Conservation (phyloP, 208 protist species). For the Lotmaria passim region DNA sequence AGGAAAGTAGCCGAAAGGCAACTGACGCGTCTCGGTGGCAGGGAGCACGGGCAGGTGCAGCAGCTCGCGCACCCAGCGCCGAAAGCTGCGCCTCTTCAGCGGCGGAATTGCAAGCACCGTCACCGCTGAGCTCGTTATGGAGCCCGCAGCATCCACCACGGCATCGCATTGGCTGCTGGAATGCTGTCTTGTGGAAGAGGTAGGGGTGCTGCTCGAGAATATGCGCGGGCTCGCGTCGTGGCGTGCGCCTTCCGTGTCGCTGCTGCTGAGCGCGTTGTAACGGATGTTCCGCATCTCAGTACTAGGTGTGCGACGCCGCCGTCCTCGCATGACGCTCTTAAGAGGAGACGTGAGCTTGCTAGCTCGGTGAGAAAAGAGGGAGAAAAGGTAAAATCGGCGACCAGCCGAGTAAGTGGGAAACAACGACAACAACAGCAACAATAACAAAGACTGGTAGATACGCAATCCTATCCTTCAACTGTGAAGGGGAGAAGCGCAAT, state of each 20-base stretch:
- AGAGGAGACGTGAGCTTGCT: too few species aligned
- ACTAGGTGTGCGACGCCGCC: slow-evolving; percentile 9
- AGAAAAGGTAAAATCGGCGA: not conserved
- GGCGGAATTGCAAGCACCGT: slow-evolving; percentile 27
- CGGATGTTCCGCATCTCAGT: slow-evolving; percentile 24
- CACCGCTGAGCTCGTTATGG: not conserved
- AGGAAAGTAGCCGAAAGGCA: slow-evolving; percentile 54
- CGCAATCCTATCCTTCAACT: too few species aligned
- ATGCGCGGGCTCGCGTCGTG: not conserved
- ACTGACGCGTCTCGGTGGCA: slow-evolving; percentile 44
- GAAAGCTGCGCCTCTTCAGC: slow-evolving; percentile 22
- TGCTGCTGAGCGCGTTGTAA: slow-evolving; percentile 20
- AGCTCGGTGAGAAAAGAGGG: not conserved
- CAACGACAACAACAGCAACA: too few species aligned
- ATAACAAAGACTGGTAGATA: too few species aligned
- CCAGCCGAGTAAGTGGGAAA: too few species aligned
- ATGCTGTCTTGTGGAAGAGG: not conserved
- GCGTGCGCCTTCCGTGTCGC: not conserved
- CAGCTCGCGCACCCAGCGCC: slow-evolving; percentile 26
- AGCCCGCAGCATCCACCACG: not conserved
- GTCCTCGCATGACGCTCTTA: slow-evolving; percentile 11
- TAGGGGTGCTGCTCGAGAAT: not conserved
- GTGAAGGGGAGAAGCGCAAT: too few species aligned
- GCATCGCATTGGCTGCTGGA: not conserved
- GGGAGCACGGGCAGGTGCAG: slow-evolving; percentile 39